These are phyloP conservation scores for Cyamopsis tetragonoloba DNA, from an alignment of 306 rosid genomes.

Conservation along the genomic window DNA sequence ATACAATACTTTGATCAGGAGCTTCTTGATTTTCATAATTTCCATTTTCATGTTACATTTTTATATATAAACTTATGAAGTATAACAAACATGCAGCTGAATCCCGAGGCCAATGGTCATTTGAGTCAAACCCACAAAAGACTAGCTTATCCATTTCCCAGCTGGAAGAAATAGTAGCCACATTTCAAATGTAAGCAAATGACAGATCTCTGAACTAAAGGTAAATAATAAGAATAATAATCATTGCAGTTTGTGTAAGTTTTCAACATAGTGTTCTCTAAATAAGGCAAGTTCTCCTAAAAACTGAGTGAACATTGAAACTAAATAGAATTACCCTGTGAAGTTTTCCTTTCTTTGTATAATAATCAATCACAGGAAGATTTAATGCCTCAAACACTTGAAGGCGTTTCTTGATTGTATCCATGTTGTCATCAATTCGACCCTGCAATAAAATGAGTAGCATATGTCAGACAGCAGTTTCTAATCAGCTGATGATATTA, in stretches of 20 bases:
- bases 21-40: background rate
- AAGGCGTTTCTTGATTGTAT: slow-evolving; percentile 82
- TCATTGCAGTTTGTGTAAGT: background rate
- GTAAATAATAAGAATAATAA: background rate
- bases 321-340: slow-evolving; percentile 47
- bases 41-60: background rate
- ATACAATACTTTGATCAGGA: background rate
- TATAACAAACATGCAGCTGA: background rate
- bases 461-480: slow-evolving; percentile 21
- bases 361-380: slow-evolving; percentile 77
- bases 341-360: slow-evolving; percentile 73
- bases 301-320: slow-evolving; percentile 21
- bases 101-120: background rate
- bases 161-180: slow-evolving; percentile 1
- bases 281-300: background rate
- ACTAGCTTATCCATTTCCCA: slow-evolving; percentile 11
- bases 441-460: slow-evolving; percentile 53
- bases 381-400: slow-evolving; percentile 64
- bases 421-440: slow-evolving; percentile 90
- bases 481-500: background rate
- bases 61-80: too few species aligned
- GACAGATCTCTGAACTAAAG: slow-evolving; percentile 1
- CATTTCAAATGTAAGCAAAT: background rate
- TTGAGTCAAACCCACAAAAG: slow-evolving; percentile 6
- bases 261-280: background rate